Percentiles rank a stretch among this genome's conserved stretches.
Evolutionary conservation across 108 stramenopile species (phyloP).

Genomic region (Schizochytrium sp.): DNA sequence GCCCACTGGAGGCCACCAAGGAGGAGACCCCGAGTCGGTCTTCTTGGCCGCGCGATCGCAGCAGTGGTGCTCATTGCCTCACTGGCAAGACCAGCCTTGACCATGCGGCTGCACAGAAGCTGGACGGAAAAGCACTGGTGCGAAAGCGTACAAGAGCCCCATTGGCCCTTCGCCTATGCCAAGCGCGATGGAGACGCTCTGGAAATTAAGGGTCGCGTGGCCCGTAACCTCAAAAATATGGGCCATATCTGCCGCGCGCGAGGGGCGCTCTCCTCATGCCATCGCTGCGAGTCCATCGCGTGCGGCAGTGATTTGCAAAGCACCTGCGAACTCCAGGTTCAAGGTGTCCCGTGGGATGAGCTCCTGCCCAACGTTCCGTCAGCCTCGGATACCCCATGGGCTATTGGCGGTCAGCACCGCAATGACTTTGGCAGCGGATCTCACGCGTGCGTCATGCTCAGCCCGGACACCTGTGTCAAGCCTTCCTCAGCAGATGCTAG

Average conservation of each 20-base stretch:
- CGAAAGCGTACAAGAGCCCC: constrained; percentile 41
- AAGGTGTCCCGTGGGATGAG: constrained; percentile 46
- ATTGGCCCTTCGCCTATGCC: constrained; percentile 69
- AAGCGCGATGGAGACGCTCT: constrained; percentile 56
- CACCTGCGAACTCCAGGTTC: constrained; percentile 60
- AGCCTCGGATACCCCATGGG: constrained; percentile 67
- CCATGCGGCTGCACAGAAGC: constrained; percentile 50
- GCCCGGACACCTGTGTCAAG: constrained; percentile 35
- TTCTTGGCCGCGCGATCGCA: no score
- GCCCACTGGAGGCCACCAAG: no score
- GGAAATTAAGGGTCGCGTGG: constrained; percentile 63
- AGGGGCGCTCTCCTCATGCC: constrained; percentile 64
- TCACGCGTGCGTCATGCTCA: constrained; percentile 63
- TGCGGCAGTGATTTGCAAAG: constrained; percentile 35
- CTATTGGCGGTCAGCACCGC: constrained; percentile 62
- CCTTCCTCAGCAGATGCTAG: constrained; percentile 31
- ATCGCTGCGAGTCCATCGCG: constrained; percentile 64
- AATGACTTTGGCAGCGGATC: constrained; percentile 64
- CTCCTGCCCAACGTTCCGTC: constrained; percentile 58
- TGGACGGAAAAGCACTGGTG: constrained; percentile 61
- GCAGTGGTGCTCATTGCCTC: no score
- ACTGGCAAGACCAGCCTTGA: not conserved
- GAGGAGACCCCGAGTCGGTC: no score
- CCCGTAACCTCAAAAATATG: constrained; percentile 60
- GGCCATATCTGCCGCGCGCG: constrained; percentile 54